phyloP scores from a whole-genome alignment of 768 basidiomycete genomes.

The Neoboletus subvelutipes region DNA sequence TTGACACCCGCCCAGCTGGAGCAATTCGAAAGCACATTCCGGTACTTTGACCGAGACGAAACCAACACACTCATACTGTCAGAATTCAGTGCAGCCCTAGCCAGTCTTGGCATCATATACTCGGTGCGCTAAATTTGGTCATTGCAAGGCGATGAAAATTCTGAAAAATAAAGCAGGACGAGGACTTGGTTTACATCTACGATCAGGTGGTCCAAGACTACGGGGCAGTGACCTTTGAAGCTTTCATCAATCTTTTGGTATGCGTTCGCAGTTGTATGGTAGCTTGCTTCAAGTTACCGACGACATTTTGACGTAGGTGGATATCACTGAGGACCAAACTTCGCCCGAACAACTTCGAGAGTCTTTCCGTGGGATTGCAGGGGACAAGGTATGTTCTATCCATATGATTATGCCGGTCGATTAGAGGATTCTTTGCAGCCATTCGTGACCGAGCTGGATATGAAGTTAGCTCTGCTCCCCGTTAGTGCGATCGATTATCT shows the following conservation, averaged over 20 bases:
- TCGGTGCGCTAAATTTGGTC: constrained; percentile 46
- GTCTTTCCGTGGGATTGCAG: constrained; percentile 89
- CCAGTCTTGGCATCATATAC: constrained; percentile 92
- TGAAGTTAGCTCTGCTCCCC: constrained; percentile 81
- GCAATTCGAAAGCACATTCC: constrained; percentile 95
- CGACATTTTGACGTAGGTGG: constrained; percentile 56
- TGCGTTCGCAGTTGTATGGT: constrained; percentile 14
- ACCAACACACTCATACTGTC: constrained; percentile 81
- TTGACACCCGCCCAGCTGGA: constrained; percentile 94
- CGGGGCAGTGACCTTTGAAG: constrained; percentile 89
- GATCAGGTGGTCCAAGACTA: constrained; percentile 76
- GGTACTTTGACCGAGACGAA: constrained; percentile 94
- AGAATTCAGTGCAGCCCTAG: constrained; percentile 92
- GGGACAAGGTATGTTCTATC: constrained; percentile 66
- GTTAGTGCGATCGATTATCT: constrained; percentile 76
- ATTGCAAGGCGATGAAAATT: not conserved
- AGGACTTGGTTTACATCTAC: constrained; percentile 84
- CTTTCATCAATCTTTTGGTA: constrained; percentile 92
- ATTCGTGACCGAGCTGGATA: constrained; percentile 90
- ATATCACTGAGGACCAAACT: constrained; percentile 94
- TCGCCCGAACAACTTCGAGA: constrained; percentile 89
- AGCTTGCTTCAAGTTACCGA: not conserved
- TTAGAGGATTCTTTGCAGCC: constrained; percentile 48
- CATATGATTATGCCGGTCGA: not conserved
- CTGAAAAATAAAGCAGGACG: constrained; percentile 51